These are phyloP conservation scores for Neurospora terricola DNA, from an alignment of 495 filamentous ascomycete species.

Conservation along the genomic window DNA sequence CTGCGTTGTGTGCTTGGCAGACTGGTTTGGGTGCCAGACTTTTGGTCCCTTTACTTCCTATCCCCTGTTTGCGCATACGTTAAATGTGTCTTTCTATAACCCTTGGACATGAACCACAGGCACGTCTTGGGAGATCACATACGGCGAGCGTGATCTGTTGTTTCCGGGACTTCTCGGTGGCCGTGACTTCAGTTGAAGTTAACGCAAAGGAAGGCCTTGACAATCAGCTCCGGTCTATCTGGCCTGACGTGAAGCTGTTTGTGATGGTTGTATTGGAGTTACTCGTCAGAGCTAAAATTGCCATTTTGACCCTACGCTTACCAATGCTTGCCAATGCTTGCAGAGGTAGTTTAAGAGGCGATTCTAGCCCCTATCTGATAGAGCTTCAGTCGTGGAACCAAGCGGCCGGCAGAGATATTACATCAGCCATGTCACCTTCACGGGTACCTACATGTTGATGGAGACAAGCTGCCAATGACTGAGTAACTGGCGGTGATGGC, in stretches of 20 bases:
- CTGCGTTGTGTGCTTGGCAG: not conserved
- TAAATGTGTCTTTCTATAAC: not conserved
- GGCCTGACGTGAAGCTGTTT: not conserved
- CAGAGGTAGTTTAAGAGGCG: not conserved
- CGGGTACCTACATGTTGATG: not conserved
- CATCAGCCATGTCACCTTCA: not conserved
- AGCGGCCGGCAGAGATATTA: not conserved
- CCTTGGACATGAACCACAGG: not conserved
- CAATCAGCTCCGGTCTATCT: not conserved
- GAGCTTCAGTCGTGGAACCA: not conserved
- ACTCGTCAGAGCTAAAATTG: not conserved
- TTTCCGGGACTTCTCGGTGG: not conserved
- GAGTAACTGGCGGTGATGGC: not conserved
- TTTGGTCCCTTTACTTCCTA: not conserved
- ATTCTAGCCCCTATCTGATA: no score
- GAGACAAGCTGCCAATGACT: not conserved
- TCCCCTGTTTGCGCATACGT: not conserved
- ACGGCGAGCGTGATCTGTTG: not conserved
- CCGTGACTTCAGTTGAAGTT: not conserved
- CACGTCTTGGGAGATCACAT: not conserved
- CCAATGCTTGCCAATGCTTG: not conserved
- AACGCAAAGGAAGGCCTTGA: not conserved
- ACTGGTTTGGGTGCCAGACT: not conserved
- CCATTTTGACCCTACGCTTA: not conserved
- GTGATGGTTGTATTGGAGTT: not conserved